Percentiles rank a stretch among this genome's conserved stretches.
These are phyloP conservation scores for Periconia sp. DNA, from an alignment of 2,329 filamentous ascomycete genomes.

Conservation along the genomic window DNA sequence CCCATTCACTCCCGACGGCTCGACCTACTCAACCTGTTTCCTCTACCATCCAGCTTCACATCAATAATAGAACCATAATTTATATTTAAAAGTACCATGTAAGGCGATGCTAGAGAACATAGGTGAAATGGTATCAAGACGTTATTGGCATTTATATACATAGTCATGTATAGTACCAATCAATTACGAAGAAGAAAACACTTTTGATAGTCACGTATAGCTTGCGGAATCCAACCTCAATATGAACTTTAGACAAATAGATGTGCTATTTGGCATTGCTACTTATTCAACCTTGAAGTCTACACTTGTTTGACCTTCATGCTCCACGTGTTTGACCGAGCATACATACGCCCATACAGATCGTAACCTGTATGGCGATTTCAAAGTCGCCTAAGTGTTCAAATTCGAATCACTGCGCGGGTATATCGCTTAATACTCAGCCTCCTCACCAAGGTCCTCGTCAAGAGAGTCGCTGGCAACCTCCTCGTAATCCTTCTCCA, in stretches of 20 bases:
- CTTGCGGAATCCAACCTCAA: too few species aligned
- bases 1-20: not conserved
- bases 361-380: not conserved
- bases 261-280: not conserved
- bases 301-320: not conserved
- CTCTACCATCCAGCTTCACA: too few species aligned
- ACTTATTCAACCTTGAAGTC: not conserved
- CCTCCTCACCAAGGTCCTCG: conserved; percentile 60
- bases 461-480: conserved; percentile 70
- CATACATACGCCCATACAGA: not conserved
- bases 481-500: conserved; percentile 87
- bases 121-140: too few species aligned
- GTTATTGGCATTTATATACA: too few species aligned
- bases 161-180: too few species aligned
- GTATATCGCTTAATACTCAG: conserved; percentile 45
- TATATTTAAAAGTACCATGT: too few species aligned
- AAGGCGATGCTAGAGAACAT: too few species aligned
- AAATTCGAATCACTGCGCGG: conserved; percentile 16
- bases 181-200: too few species aligned
- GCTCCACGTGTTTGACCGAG: not conserved
- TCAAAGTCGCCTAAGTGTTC: conserved; percentile 17
- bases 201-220: too few species aligned
- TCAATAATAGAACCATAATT: too few species aligned
- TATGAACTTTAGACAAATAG: not conserved
- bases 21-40: too few species aligned